phyloP scores from a whole-genome alignment of 148 eudicot genomes.

The Rhododendron ferrugineum region DNA sequence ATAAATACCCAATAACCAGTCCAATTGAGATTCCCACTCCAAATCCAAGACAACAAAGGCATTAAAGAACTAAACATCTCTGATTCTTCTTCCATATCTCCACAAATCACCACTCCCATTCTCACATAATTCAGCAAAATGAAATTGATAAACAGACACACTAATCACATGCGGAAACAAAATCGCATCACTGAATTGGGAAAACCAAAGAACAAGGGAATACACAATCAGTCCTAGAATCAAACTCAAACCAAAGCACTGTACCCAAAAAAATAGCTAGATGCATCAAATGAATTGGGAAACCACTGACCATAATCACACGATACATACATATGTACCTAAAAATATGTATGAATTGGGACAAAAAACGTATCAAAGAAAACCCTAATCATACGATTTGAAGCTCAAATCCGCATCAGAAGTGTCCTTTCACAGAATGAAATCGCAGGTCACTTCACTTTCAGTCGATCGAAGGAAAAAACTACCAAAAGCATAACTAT shows the following conservation, averaged over 20 bases:
- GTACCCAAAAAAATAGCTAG: neutral
- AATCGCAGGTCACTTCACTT: too few species aligned
- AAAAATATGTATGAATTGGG: neutral
- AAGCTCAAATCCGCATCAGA: too few species aligned
- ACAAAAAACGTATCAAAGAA: too few species aligned
- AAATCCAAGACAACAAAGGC: neutral
- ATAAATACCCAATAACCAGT: neutral
- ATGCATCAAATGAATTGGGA: neutral
- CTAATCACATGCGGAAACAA: neutral
- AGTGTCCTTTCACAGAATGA: too few species aligned
- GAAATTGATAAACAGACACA: neutral
- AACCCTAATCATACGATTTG: too few species aligned
- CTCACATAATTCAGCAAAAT: neutral
- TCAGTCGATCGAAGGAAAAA: too few species aligned
- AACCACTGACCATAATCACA: neutral
- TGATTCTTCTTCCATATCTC: neutral
- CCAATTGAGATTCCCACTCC: neutral
- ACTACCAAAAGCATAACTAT: too few species aligned
- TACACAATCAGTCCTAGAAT: neutral
- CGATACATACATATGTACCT: neutral
- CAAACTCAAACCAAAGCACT: neutral
- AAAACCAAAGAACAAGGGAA: neutral
- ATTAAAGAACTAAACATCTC: neutral
- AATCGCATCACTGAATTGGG: neutral
- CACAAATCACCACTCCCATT: neutral